Evolutionary conservation across 352 stramenopile genomes (phyloP).

Genomic region (Blastocystis sp.): DNA sequence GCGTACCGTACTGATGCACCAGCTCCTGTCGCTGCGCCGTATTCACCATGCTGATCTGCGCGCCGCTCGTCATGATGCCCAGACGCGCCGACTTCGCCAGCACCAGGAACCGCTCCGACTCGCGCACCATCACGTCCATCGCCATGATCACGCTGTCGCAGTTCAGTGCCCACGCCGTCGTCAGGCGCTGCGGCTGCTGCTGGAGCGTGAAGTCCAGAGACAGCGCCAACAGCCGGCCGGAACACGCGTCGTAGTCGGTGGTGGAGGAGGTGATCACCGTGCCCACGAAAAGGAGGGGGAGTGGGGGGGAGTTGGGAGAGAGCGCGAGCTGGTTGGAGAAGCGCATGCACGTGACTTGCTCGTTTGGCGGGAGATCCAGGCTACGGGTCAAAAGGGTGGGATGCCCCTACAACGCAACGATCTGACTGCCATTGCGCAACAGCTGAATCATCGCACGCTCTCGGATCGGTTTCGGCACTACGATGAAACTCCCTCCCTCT

Average conservation of each 20-base stretch:
- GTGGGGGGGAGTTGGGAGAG: neutral
- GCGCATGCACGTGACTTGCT: slow-evolving; percentile 34
- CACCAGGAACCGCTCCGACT: slow-evolving; percentile 4
- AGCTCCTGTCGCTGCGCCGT: neutral
- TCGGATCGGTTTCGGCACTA: slow-evolving; percentile 10
- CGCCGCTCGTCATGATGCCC: neutral
- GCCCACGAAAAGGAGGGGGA: slow-evolving; percentile 35
- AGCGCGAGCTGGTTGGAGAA: slow-evolving; percentile 28
- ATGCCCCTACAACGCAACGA: neutral
- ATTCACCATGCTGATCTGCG: slow-evolving; percentile 42
- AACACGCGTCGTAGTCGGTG: slow-evolving; percentile 6
- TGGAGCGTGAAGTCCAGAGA: neutral
- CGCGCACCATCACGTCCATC: slow-evolving; percentile 7
- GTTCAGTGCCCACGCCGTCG: neutral
- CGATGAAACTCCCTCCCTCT: neutral
- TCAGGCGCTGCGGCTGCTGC: neutral
- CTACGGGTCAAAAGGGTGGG: slow-evolving; percentile 1
- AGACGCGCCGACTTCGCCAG: slow-evolving; percentile 11
- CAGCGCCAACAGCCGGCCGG: slow-evolving; percentile 26
- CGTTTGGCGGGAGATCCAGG: neutral
- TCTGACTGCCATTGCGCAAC: slow-evolving; percentile 6
- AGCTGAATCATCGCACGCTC: slow-evolving; percentile 9
- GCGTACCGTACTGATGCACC: slow-evolving; percentile 11
- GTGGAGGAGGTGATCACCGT: neutral
- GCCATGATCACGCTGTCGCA: neutral